Evolutionary conservation across 2,329 filamentous ascomycete genomes (phyloP).

Genomic region (Fusarium abutilonis): DNA sequence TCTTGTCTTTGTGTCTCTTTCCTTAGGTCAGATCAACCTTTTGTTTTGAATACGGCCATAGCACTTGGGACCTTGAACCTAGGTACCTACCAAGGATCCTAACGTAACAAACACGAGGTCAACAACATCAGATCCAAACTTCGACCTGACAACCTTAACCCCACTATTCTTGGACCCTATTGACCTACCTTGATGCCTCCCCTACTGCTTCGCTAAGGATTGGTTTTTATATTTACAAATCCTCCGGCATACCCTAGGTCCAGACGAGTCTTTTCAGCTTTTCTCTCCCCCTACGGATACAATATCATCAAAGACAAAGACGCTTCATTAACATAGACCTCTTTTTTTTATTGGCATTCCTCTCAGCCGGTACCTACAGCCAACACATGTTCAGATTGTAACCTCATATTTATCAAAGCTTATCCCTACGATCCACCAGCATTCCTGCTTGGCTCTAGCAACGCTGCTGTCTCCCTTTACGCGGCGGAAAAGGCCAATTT

Average conservation of each 20-base stretch:
- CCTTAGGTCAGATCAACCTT: neutral
- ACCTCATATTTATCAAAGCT: slow-evolving; percentile 16
- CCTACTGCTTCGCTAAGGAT: slow-evolving; percentile 5
- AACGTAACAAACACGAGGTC: neutral
- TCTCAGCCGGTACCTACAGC: slow-evolving; percentile 6
- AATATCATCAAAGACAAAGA: neutral
- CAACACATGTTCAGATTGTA: slow-evolving; percentile 1
- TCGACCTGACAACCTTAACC: neutral
- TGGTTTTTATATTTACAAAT: slow-evolving; percentile 1
- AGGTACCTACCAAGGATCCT: neutral
- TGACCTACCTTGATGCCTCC: slow-evolving; percentile 11
- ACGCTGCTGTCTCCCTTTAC: neutral
- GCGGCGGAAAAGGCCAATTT: neutral
- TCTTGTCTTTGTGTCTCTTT: neutral
- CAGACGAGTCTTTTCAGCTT: neutral
- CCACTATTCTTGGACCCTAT: slow-evolving; percentile 20
- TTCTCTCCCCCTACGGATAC: neutral
- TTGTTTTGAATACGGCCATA: neutral
- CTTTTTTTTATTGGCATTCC: neutral
- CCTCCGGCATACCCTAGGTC: slow-evolving; percentile 1
- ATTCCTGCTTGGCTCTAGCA: neutral
- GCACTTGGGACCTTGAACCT: neutral
- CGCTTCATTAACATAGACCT: neutral
- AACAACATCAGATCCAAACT: neutral
- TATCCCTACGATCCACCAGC: neutral